Evolutionary conservation across 2,329 filamentous ascomycete species (phyloP), one percentile per base, ranked within the genome.

Genomic region (Cyphellophora attinorum): DNA sequence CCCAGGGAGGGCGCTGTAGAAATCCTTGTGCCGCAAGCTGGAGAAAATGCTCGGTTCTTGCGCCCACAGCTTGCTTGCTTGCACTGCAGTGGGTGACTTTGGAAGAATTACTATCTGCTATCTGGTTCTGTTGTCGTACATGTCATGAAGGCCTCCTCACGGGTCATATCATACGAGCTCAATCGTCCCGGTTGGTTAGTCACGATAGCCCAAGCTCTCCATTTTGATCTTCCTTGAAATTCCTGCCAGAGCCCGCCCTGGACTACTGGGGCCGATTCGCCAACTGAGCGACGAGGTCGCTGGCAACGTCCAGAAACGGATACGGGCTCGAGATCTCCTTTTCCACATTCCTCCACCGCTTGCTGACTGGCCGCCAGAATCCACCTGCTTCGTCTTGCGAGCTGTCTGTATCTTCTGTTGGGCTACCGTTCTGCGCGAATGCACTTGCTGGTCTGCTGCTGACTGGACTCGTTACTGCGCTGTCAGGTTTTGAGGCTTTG

Each of bases 311-410:
- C 52, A 96, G 69, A 63, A 95, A 96, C 3, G 91, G 89, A 59
- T 94, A 96, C 17, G 91, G 86, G 55, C 84, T 93, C 29, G 85
- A 89, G 44, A 94, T 85, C 52, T 93, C 83, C 70, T 96, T 96
- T 62, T 95, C 86, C 51, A 91, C 85, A 33, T 86, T 65, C 42
- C 55, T 59, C 41, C 61, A 56, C 18, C 64, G 59, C 44, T 65
- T 65, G 55, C 62, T 63, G 40, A 66, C 58, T n/a, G 57, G 64
- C 52, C 50, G 57, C 67, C 48, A 74, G 49, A 51, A 74, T 64
- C 31, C 56, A 62, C 62, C 34, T 60, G 50, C 30, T 53, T 45
- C 49, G 60, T 60, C 51, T 18, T 41, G n/a, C 37, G 21, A 11
- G 38, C 30, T 13, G 27, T 33, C 12, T 41, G 40, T 39, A 38